Evolutionary conservation across 2,329 filamentous ascomycete genomes (phyloP).

Genomic region (Cladosporium velox): DNA sequence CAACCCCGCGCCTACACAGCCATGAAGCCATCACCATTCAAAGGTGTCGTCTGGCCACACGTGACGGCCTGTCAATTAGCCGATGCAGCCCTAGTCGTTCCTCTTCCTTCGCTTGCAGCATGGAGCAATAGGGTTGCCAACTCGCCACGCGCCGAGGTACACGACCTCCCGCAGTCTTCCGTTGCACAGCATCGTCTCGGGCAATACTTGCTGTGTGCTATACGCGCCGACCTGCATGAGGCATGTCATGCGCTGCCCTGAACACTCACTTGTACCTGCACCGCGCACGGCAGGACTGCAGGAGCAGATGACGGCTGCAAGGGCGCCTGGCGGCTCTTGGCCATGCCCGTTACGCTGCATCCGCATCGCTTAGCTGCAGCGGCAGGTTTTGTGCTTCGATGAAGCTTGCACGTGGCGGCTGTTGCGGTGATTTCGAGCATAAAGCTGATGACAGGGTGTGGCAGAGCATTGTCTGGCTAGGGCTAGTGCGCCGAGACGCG

Average conservation of each 20-base stretch:
- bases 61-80: constrained; percentile 4
- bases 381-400: constrained; percentile 2
- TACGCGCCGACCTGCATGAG: constrained; percentile 3
- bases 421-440: neutral
- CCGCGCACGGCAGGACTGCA: neutral
- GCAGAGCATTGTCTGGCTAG: neutral
- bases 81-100: neutral
- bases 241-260: constrained; percentile 11
- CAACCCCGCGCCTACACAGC: constrained; percentile 7
- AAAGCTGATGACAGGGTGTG: neutral
- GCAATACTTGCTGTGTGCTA: neutral
- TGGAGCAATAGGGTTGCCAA: constrained; percentile 9
- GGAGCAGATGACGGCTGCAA: constrained; percentile 10
- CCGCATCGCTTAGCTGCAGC: neutral
- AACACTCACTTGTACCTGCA: constrained; percentile 9
- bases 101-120: constrained; percentile 16
- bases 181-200: neutral
- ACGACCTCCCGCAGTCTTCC: neutral
- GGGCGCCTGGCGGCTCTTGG: constrained; percentile 9
- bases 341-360: neutral
- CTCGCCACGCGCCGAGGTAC: constrained; percentile 6
- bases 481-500: neutral
- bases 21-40: neutral
- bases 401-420: constrained; percentile 2
- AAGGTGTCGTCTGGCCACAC: constrained; percentile 2